Evolutionary conservation across 2,329 filamentous ascomycete genomes (phyloP).

Genomic region (Xylaria arbuscula): DNA sequence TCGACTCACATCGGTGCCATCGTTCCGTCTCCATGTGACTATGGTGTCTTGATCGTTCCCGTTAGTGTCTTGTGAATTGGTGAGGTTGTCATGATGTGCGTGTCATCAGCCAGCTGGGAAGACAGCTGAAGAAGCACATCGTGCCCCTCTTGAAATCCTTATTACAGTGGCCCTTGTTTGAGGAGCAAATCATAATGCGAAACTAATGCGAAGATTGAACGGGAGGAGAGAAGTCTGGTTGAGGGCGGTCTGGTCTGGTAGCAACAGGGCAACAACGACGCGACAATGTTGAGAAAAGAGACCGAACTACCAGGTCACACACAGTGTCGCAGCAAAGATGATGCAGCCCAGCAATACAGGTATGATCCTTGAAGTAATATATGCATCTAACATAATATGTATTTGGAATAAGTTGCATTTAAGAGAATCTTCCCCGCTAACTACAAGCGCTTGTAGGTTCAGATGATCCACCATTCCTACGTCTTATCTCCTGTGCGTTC

Average conservation of each 20-base stretch:
- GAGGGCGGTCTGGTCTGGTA: too few species aligned
- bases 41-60: conserved; percentile 64
- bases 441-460: too few species aligned
- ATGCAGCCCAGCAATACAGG: too few species aligned
- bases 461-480: neutral
- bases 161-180: conserved; percentile 56
- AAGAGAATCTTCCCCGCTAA: too few species aligned
- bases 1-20: conserved; percentile 57
- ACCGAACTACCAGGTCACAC: neutral
- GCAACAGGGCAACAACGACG: too few species aligned
- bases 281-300: too few species aligned
- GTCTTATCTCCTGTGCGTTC: conserved; percentile 13
- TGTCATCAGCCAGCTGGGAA: conserved; percentile 56
- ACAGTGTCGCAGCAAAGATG: too few species aligned
- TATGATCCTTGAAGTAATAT: neutral
- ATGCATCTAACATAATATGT: neutral
- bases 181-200: conserved; percentile 56
- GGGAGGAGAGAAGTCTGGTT: too few species aligned
- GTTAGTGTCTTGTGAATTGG: conserved; percentile 55
- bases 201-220: conserved; percentile 51
- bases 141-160: conserved; percentile 58
- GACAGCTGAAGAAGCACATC: conserved; percentile 59
- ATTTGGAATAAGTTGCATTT: neutral
- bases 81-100: conserved; percentile 61
- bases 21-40: conserved; percentile 60